Conservation (phyloP, 331 rosid genomes). For the Quercus phellos region DNA sequence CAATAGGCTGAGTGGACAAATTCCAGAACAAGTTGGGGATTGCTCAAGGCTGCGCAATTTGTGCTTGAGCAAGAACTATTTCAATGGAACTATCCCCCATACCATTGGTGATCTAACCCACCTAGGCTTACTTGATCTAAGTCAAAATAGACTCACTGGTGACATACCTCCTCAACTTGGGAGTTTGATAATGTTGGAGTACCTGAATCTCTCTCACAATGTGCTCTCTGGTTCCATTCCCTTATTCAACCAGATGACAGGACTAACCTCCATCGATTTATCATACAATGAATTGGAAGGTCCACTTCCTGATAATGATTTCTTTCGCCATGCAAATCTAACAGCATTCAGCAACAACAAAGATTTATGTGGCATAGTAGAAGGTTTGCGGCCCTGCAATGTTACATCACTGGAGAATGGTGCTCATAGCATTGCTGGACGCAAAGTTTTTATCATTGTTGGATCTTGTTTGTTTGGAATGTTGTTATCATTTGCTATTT, state of each 20-base stretch:
- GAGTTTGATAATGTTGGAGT: neutral
- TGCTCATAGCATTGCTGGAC: neutral
- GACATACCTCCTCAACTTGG: neutral
- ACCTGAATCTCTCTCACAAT: constrained; percentile 1
- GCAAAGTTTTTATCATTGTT: neutral
- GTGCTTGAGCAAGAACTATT: neutral
- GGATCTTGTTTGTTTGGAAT: neutral
- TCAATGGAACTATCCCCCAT: neutral
- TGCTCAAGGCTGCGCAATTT: neutral
- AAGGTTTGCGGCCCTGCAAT: neutral
- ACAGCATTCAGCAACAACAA: neutral
- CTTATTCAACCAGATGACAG: neutral
- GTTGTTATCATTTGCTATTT: neutral
- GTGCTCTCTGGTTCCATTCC: neutral
- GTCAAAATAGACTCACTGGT: neutral
- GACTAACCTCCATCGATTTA: neutral
- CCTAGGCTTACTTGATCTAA: neutral
- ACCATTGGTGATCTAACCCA: neutral
- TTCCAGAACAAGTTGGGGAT: neutral
- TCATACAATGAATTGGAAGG: constrained; percentile 1
- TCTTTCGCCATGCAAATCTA: neutral
- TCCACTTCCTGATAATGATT: neutral
- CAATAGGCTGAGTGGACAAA: neutral
- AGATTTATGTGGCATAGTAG: neutral
- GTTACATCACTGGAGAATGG: neutral